Base-by-base conservation (phyloP, 176 grass and related monocot genomes). In the Oryza australiensis region DNA sequence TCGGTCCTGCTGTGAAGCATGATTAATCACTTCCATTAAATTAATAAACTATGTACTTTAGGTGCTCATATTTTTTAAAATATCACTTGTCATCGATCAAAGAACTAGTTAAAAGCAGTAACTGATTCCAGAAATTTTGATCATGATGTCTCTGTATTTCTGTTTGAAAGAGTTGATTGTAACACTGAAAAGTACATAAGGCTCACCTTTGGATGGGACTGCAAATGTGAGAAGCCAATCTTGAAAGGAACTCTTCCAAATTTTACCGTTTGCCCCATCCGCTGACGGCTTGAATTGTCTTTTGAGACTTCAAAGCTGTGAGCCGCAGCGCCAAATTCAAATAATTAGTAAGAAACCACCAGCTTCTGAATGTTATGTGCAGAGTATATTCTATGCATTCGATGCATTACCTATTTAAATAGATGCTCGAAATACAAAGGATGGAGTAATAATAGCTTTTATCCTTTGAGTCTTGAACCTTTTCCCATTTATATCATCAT, bases 251-350 rank as follows among this genome's bases (percentile, higher is more conserved):
- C 75, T 78, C 83, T 69, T 70, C 74, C 74, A 60, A 70, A 46
- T 70, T 78, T 85, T 77, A 85, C 49, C 3, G 40, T 34, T 29
- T 85, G 35, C 22, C 82, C 82, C 74, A 85, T 85, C 48, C 63
- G 12, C 48, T 59, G 30, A 68, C 55, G 45, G 40, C 33, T 57
- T 68, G 72, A 40, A 55, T 24, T 84, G n/a, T 68, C 73, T 27
- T 24, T 34, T 24, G 6, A 55, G 48, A 3, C 4, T 76, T 7
- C n/a, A 55, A 68, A 43, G 18, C 73, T 60, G 45, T 22, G 75
- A 42, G 12, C 3, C 46, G 26, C 12, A 33, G n/a, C n/a, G n/a
- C n/a, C 13, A 30, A 7, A 26, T 26, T 22, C 18, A 62, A 59
- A 7, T 77, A 64, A 34, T 15, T 26, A 38, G 41, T 32, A 34